Percentiles rank a stretch among this genome's conserved stretches.
Conservation (phyloP, 78 protist species). For the Dictyostelium citrinum region DNA sequence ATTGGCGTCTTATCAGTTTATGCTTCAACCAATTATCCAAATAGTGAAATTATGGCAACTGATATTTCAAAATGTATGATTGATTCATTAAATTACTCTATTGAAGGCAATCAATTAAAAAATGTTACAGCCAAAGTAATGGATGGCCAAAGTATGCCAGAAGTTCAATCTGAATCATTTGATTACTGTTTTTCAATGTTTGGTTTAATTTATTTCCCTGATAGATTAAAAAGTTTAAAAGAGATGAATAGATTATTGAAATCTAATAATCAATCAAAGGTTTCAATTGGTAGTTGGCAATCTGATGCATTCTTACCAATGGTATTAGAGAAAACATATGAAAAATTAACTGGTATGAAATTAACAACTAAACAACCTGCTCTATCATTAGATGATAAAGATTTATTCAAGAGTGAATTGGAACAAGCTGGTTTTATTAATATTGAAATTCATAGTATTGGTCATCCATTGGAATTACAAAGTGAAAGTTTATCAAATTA, state of each 20-base stretch:
- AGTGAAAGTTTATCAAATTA: not conserved
- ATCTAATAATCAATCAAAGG: not conserved
- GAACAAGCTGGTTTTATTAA: not conserved
- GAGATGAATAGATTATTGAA: constrained; percentile 26
- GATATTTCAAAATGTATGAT: constrained; percentile 19
- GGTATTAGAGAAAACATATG: not conserved
- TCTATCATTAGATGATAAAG: not conserved
- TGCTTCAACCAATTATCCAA: not conserved
- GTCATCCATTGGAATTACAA: not conserved
- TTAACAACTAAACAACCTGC: not conserved
- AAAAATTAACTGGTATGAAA: not conserved
- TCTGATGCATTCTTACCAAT: not conserved
- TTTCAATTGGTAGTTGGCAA: constrained; percentile 9
- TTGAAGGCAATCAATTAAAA: not conserved
- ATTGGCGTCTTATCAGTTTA: constrained; percentile 29
- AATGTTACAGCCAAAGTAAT: not conserved
- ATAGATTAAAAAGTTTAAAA: not conserved
- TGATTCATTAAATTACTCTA: not conserved
- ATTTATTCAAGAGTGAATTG: not conserved
- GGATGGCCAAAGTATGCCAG: constrained; percentile 17
- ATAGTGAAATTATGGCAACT: constrained; percentile 1
- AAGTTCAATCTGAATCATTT: not conserved
- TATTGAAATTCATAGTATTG: not conserved
- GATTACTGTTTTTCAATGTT: constrained; percentile 40
- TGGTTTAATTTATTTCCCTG: constrained; percentile 20